These are phyloP conservation scores for Trichoderma sp. DNA, from an alignment of 2,329 filamentous ascomycete species.

Conservation along the genomic window DNA sequence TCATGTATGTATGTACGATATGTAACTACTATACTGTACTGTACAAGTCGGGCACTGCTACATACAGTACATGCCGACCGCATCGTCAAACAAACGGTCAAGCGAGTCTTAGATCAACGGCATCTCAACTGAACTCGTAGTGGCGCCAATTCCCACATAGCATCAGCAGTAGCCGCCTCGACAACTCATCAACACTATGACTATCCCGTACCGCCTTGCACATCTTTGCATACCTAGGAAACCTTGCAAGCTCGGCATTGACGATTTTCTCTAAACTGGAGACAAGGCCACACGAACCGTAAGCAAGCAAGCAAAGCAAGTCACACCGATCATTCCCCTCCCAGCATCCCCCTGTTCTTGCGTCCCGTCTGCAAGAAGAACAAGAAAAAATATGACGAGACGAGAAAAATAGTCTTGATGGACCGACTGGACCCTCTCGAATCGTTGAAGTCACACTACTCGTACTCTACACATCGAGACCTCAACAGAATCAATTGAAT, in stretches of 20 bases:
- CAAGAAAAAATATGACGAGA: neutral
- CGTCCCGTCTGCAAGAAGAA: neutral
- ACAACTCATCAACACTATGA: neutral
- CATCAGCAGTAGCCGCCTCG: neutral
- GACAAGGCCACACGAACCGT: constrained; percentile 8
- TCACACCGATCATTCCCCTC: constrained; percentile 14
- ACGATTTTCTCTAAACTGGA: neutral
- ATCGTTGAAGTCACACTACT: neutral
- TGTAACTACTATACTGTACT: neutral
- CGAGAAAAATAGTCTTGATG: neutral
- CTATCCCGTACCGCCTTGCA: neutral
- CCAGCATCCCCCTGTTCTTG: neutral
- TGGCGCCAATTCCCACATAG: neutral
- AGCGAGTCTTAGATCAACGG: neutral
- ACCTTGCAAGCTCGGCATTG: neutral
- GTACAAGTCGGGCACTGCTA: neutral
- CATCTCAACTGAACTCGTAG: neutral
- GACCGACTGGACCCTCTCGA: neutral
- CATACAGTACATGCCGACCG: neutral
- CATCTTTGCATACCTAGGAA: neutral
- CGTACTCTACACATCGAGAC: neutral
- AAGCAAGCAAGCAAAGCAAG: constrained; percentile 13
- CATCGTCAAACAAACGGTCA: neutral
- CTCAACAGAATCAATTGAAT: neutral
- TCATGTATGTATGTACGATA: neutral